A percentile compares a stretch with the other conserved stretches of the same genome.
These are phyloP conservation scores for Globisporangium perplexum DNA, from an alignment of 352 stramenopile genomes.

Conservation along the genomic window DNA sequence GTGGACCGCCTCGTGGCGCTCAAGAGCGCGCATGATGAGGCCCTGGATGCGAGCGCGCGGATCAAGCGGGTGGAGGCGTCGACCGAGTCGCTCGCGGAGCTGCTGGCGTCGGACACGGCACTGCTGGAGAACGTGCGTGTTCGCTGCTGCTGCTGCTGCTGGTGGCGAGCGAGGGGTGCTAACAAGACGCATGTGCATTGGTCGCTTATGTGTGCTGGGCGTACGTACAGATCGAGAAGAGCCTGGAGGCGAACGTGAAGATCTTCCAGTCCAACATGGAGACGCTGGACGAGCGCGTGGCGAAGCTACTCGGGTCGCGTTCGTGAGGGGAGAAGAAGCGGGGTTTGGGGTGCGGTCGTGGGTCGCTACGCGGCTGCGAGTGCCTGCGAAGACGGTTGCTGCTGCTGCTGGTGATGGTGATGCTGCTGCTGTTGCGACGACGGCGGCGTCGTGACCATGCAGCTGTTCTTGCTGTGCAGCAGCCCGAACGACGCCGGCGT, in stretches of 20 bases:
- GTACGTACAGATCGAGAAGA: slow-evolving; percentile 57
- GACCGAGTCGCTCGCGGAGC: slow-evolving; percentile 39
- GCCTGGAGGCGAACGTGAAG: slow-evolving; percentile 63
- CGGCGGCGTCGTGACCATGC: slow-evolving; percentile 17
- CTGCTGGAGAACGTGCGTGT: slow-evolving; percentile 66
- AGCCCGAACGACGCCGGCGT: slow-evolving; percentile 21
- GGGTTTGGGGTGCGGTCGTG: too few species aligned
- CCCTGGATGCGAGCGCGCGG: slow-evolving; percentile 34
- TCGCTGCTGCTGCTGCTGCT: not conserved
- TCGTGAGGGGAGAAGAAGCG: slow-evolving; percentile 11
- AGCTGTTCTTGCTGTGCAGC: slow-evolving; percentile 31
- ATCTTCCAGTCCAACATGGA: slow-evolving; percentile 79
- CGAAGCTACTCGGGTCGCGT: slow-evolving; percentile 27
- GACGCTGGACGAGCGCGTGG: slow-evolving; percentile 67
- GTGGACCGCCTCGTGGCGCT: slow-evolving; percentile 71
- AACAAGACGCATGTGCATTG: not conserved
- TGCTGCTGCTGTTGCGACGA: not conserved
- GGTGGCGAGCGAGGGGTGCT: not conserved
- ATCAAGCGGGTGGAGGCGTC: slow-evolving; percentile 61
- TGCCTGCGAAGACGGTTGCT: not conserved
- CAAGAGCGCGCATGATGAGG: slow-evolving; percentile 69
- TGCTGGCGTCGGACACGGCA: slow-evolving; percentile 57
- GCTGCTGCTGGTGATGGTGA: not conserved
- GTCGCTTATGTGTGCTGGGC: not conserved
- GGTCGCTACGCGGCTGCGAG: slow-evolving; percentile 15